Base-by-base conservation (phyloP, 202 grass and related monocot species). In the Carex sylvatica region DNA sequence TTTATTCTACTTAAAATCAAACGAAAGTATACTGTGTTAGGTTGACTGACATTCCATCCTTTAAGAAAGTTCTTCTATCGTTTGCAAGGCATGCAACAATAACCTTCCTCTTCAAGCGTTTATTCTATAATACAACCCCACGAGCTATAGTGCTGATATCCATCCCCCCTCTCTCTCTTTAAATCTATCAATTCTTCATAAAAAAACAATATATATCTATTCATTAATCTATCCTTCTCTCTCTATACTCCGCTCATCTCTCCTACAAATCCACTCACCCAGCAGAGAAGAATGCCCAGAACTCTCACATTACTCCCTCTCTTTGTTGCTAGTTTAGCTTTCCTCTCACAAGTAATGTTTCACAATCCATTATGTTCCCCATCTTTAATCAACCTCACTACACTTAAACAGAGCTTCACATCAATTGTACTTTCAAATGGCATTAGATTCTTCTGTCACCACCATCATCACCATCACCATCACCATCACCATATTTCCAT, bases 61-160 rank as follows among this genome's bases (percentile, higher is more conserved):
- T 95, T 64, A 95, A 95, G 93, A 84, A 86, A 86, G 54, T 82
- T 87, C 31, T 83, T 82, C 38, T 78, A 61, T 92, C 90, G 79
- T 95, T 91, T 95, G 93, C 86, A 90, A 90, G 93, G 55, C 90
- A 88, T 72, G 83, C 86, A 56, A 90, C 83, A 83, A 72, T 83
- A 92, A 66, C 79, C 82, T 87, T 87, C 55, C 86, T 66, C 61
- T 84, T 70, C 65, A 90, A 82, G 84, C 61, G 42, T 80, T 82
- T 44, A 80, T 66, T 85, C 69, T 80, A 66, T 84, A 18, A 12
- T 53, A n/a, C 20, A 35, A 36, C 62, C 67, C 33, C 40, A 18
- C 10, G 51, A 72, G 9, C 44, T 6, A 30, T 30, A 67, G 28
- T 42, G 23, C 64, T 47, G 44, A 47, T 11, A 47, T 1, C 15